Base-by-base conservation (phyloP, 2,329 filamentous ascomycete genomes). In the Thielaviopsis populi region DNA sequence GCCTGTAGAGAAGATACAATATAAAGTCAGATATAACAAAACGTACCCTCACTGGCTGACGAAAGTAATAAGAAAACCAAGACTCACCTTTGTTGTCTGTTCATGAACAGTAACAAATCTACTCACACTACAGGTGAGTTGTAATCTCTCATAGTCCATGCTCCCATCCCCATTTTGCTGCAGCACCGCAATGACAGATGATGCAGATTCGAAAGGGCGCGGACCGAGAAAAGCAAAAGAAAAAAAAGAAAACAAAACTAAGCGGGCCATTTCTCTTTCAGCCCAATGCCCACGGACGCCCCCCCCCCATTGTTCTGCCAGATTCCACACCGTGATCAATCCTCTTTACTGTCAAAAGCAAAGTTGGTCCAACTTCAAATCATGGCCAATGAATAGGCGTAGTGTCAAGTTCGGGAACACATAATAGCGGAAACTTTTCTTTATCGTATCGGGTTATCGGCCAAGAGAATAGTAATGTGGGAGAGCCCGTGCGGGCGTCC, bases 241-340 rank as follows among this genome's bases (percentile, higher is more conserved):
- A 17, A 27, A 27, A 50, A 50, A 50, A 50, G 6, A 48, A 19
- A 50, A 50, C 83, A 11, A 10, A 10, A 8, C 46, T 79, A 48
- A 82, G 78, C 0, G 83, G 33, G 81, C 59, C 79, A 80, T 61
- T 85, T 81, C 7, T 80, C 79, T 61, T 78, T 78, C 2, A 84
- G 70, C 11, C 85, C 80, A 37, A 64, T 30, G 42, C 10, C 69
- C 27, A 83, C 72, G 1, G 75, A 76, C n/a, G 79, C 75, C 0
- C 79, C 79, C 79, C 78, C 86, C 86, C 11, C 74, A 74, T 58
- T 78, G 78, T 46, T 82, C 76, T 17, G 74, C 72, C 3, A 88
- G 75, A 68, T 82, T 81, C 83, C 87, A 91, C 3, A 90, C 69
- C 19, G 80, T 74, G 13, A 88, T 78, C 40, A 76, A 78, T 78